Conservation (phyloP, 2,329 filamentous ascomycete genomes). For the Dothidotthia symphoricarpi region DNA sequence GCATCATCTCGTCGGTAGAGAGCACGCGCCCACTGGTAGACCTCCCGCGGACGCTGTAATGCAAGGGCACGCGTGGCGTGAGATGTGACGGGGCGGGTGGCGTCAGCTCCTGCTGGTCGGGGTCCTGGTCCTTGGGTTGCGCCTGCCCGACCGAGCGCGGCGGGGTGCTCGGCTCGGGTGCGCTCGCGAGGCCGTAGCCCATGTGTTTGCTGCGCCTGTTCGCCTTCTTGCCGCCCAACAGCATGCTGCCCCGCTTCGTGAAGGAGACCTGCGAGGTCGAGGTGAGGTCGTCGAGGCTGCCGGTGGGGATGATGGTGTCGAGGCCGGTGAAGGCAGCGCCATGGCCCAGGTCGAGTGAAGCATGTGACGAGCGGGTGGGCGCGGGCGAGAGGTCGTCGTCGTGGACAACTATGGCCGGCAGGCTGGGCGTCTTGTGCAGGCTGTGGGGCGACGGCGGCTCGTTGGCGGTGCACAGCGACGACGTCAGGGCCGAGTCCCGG, state of each 20-base stretch:
- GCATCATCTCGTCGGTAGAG: slow-evolving; percentile 62
- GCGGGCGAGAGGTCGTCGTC: slow-evolving; percentile 32
- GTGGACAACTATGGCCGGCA: slow-evolving; percentile 49
- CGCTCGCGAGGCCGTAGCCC: slow-evolving; percentile 21
- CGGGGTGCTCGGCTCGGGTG: slow-evolving; percentile 16
- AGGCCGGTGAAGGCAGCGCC: slow-evolving; percentile 48
- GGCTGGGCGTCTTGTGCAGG: slow-evolving; percentile 41
- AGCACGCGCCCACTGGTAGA: slow-evolving; percentile 50
- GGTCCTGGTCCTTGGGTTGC: slow-evolving; percentile 12
- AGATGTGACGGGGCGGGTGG: slow-evolving; percentile 26
- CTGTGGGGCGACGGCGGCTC: slow-evolving; percentile 31
- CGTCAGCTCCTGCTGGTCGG: slow-evolving; percentile 15
- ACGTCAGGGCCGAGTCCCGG: slow-evolving; percentile 43
- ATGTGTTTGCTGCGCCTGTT: slow-evolving; percentile 37
- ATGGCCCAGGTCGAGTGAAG: slow-evolving; percentile 13
- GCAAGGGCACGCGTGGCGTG: slow-evolving; percentile 38
- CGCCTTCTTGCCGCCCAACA: slow-evolving; percentile 55
- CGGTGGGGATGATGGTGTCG: slow-evolving; percentile 56
- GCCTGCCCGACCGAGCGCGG: slow-evolving; percentile 8
- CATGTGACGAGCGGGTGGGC: slow-evolving; percentile 5
- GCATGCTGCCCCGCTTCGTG: slow-evolving; percentile 60
- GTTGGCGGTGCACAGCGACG: slow-evolving; percentile 36
- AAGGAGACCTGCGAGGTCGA: slow-evolving; percentile 56
- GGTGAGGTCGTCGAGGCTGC: slow-evolving; percentile 53
- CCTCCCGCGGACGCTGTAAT: slow-evolving; percentile 36